These are phyloP conservation scores for Jacaranda copaia DNA, from an alignment of 257 asterid genomes.

Conservation along the genomic window DNA sequence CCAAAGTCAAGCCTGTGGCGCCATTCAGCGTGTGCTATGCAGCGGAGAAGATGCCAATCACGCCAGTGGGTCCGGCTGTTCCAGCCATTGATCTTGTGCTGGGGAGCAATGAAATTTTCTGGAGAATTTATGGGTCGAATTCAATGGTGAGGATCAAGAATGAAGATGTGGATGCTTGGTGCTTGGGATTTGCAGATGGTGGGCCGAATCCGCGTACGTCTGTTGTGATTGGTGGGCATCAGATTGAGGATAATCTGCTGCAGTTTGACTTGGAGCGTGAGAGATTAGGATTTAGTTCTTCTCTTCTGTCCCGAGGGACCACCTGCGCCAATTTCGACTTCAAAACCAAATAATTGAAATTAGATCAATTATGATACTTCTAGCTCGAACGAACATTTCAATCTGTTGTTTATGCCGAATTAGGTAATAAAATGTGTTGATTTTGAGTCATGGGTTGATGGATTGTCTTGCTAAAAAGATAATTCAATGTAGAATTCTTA, in stretches of 20 bases:
- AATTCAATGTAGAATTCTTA: no score
- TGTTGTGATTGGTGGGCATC: conserved; percentile 49
- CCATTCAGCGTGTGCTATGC: conserved; percentile 38
- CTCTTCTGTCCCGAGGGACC: conserved; percentile 31
- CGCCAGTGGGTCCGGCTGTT: conserved; percentile 37
- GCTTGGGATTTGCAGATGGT: conserved; percentile 50
- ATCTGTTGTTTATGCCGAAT: no score
- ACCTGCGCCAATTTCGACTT: conserved; percentile 33
- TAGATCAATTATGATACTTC: background rate
- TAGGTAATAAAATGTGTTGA: no score
- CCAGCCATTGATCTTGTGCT: conserved; percentile 44
- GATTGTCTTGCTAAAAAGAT: no score
- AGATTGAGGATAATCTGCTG: conserved; percentile 46
- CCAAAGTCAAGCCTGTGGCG: conserved; percentile 28
- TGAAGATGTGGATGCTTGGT: conserved; percentile 32
- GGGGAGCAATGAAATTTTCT: conserved; percentile 4
- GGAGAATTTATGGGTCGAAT: conserved; percentile 47
- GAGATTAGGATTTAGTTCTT: conserved; percentile 46
- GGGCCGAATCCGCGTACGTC: conserved; percentile 35
- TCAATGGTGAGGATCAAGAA: conserved; percentile 42
- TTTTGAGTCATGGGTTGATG: no score
- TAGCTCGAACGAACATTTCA: no score
- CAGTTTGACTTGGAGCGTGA: conserved; percentile 45
- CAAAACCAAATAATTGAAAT: background rate
- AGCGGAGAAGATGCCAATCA: conserved; percentile 14